phyloP scores from a whole-genome alignment of 305 asterid genomes.

The Nicotiana rustica region DNA sequence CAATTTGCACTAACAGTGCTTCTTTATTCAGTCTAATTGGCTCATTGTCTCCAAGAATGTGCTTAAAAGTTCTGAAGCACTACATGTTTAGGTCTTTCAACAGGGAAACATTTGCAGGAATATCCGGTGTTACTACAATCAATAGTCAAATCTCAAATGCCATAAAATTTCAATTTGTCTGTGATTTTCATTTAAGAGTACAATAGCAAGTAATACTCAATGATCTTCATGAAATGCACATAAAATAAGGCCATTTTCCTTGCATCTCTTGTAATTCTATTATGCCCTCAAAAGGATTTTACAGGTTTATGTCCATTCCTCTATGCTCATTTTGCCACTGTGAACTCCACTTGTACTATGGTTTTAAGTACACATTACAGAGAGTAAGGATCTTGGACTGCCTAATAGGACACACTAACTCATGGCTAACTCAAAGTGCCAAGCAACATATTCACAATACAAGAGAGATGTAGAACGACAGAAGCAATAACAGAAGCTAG shows the following conservation, averaged over 20 bases:
- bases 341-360: constrained; percentile 25
- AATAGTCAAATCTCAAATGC: constrained; percentile 17
- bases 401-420: constrained; percentile 33
- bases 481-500: constrained; percentile 37
- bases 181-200: background rate
- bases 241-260: constrained; percentile 6
- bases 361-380: constrained; percentile 24
- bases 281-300: constrained; percentile 34
- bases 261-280: constrained; percentile 32
- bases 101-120: constrained; percentile 7
- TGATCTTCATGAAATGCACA: background rate
- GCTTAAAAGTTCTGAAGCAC: background rate
- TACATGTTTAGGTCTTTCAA: background rate
- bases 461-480: constrained; percentile 35
- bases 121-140: constrained; percentile 36
- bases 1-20: constrained; percentile 31
- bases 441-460: constrained; percentile 58
- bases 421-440: constrained; percentile 45
- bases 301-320: constrained; percentile 25
- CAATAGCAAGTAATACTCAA: background rate
- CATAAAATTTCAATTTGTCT: background rate
- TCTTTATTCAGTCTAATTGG: constrained; percentile 16
- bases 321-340: background rate
- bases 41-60: background rate
- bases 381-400: constrained; percentile 31